Percentiles rank a stretch among this genome's conserved stretches.
Conservation (phyloP, 2,329 filamentous ascomycete genomes). For the Ophiostoma sp. region DNA sequence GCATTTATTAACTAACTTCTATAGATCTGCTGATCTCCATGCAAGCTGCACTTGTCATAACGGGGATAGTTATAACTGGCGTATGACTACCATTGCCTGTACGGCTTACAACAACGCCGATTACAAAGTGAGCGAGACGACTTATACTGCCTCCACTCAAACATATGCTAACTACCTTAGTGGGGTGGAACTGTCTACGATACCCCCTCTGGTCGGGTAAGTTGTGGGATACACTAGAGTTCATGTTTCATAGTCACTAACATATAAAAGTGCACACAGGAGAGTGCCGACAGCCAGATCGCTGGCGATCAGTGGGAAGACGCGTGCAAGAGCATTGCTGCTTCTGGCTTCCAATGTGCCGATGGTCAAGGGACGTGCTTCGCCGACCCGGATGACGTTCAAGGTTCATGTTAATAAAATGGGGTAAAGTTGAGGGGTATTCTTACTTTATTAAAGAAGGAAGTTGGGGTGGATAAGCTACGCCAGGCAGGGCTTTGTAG, state of each 20-base stretch:
- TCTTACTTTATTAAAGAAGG: no score
- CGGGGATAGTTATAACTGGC: constrained; percentile 13
- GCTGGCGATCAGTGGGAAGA: constrained; percentile 9
- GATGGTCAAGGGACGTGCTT: constrained; percentile 9
- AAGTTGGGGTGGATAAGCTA: no score
- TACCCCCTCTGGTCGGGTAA: background rate
- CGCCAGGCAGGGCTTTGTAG: no score
- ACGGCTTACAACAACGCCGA: background rate
- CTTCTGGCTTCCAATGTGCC: background rate
- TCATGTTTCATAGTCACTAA: background rate
- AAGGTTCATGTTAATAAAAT: background rate
- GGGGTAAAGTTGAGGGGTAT: no score
- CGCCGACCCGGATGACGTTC: background rate
- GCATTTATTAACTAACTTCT: background rate
- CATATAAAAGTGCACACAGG: background rate
- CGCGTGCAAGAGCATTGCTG: background rate
- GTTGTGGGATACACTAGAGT: background rate
- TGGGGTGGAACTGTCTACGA: constrained; percentile 1
- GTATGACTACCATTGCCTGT: constrained; percentile 5
- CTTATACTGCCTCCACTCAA: background rate
- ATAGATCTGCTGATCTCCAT: constrained; percentile 1
- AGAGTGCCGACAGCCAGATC: background rate
- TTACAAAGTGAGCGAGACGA: background rate
- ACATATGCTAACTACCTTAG: background rate
- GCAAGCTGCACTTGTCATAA: constrained; percentile 12